A percentile compares a stretch with the other conserved stretches of the same genome.
Conservation (phyloP, 2,329 filamentous ascomycete species). For the Pseudogymnoascus pannorum region DNA sequence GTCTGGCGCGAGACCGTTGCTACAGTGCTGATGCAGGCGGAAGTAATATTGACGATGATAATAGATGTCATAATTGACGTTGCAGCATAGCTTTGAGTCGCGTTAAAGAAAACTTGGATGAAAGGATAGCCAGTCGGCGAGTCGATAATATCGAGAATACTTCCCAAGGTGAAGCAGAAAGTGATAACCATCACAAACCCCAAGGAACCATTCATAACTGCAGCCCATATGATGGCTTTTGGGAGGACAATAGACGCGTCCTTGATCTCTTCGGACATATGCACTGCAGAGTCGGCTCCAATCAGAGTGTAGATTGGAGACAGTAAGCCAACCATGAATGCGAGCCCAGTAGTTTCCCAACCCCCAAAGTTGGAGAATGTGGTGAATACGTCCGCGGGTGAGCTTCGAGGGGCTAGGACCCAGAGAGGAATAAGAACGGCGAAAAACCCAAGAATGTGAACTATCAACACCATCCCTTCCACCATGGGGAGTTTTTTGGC, state of each 20-base stretch:
- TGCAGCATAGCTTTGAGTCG: slow-evolving; percentile 35
- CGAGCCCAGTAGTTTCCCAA: slow-evolving; percentile 29
- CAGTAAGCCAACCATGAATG: slow-evolving; percentile 33
- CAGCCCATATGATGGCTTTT: slow-evolving; percentile 39
- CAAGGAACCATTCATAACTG: slow-evolving; percentile 39
- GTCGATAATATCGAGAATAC: slow-evolving; percentile 31
- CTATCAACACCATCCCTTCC: slow-evolving; percentile 36
- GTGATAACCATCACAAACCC: slow-evolving; percentile 36
- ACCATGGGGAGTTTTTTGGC: slow-evolving; percentile 35
- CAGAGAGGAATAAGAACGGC: slow-evolving; percentile 35
- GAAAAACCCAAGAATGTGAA: slow-evolving; percentile 40
- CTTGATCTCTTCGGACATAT: slow-evolving; percentile 43
- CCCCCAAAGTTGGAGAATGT: slow-evolving; percentile 28
- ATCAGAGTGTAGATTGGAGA: slow-evolving; percentile 23
- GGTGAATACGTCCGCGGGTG: slow-evolving; percentile 25
- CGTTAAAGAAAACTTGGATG: slow-evolving; percentile 42
- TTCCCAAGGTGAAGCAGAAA: slow-evolving; percentile 30
- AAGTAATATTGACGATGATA: slow-evolving; percentile 33
- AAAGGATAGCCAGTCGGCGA: slow-evolving; percentile 40
- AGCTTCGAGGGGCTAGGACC: slow-evolving; percentile 23
- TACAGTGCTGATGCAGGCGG: slow-evolving; percentile 32
- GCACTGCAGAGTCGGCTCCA: slow-evolving; percentile 23
- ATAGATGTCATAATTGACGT: slow-evolving; percentile 41
- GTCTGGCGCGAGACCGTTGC: slow-evolving; percentile 32
- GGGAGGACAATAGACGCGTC: slow-evolving; percentile 41